Evolutionary conservation across 352 stramenopile species (phyloP), one percentile per base, ranked within the genome.

Genomic region (Phytophthora chlamydospora): DNA sequence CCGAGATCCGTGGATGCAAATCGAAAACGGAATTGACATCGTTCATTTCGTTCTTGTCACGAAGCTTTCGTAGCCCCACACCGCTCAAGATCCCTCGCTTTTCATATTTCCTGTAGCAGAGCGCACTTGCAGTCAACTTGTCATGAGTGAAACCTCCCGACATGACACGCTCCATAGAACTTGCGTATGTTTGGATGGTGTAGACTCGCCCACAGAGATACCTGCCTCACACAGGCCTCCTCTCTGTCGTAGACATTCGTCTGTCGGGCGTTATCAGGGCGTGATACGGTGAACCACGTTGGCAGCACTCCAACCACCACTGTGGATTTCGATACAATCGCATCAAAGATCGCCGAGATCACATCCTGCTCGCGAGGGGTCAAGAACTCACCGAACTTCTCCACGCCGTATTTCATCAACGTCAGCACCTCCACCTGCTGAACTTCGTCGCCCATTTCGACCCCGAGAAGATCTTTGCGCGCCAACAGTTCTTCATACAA

Each of bases 371-470:
- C 58, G 13, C 29, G 16, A n/a, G 27, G 24, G 5, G 42, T 54
- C 24, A 66, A 14, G 2, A 44, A 19, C 11, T 42, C 48, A 3
- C 27, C 36, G 29, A 55, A 47, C 27, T 59, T 44, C 13, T 47
- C n/a, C 29, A 56, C 16, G 7, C 43, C 58, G 34, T 62, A 47
- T 35, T 52, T 56, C 17, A 62, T 40, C 32, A 67, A 29, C 35
- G 58, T 52, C 24, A 62, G 16, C 19, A 66, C 36, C 43, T 61
- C 58, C 33, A 43, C 17, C 31, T 66, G 48, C 38, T 66, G 27
- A 8, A 34, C 31, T 9, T 49, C 41, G 41, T 54, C 42, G 24
- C 41, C 58, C 35, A 66, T 35, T 14, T 66, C 58, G 0, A 41
- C 9, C 6, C 13, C 6, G 17, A 61, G 24, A 5, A 29, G 24